These are phyloP conservation scores for Plasmodium inui DNA, from an alignment of 169 alveolate species.

Conservation along the genomic window DNA sequence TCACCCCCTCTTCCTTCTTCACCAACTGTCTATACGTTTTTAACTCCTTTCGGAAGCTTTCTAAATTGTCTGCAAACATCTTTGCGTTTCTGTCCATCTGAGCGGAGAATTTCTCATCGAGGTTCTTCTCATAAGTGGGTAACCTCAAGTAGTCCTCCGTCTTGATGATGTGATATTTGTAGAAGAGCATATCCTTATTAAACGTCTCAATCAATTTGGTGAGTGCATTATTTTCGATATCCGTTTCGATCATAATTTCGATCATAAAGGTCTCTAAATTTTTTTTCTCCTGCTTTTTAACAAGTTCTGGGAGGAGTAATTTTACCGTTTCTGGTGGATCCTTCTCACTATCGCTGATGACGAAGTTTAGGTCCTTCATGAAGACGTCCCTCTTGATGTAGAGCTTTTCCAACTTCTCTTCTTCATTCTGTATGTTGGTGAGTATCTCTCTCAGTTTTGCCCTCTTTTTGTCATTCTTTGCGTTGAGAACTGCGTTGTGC, in stretches of 20 bases:
- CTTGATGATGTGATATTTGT: slow-evolving; percentile 2
- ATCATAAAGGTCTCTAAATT: slow-evolving; percentile 7
- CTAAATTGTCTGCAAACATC: not conserved
- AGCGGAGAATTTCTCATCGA: slow-evolving; percentile 12
- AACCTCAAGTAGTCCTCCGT: not conserved
- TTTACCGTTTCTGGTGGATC: slow-evolving; percentile 29
- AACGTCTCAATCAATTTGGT: not conserved
- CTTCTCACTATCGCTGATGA: slow-evolving; percentile 10
- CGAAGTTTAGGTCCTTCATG: slow-evolving; percentile 15
- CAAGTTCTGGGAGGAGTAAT: not conserved
- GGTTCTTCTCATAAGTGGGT: not conserved
- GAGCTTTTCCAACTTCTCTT: not conserved
- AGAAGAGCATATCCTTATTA: not conserved
- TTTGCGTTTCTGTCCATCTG: not conserved
- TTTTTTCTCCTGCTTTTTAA: not conserved
- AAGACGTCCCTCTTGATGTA: slow-evolving; percentile 15
- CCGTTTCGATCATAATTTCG: slow-evolving; percentile 1
- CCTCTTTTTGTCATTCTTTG: slow-evolving; percentile 6
- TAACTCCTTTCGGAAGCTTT: not conserved
- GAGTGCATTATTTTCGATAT: slow-evolving; percentile 18
- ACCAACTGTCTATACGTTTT: not conserved
- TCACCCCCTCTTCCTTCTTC: not conserved
- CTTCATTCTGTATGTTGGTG: not conserved
- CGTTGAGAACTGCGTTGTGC: not conserved
- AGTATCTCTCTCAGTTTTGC: not conserved